These are phyloP conservation scores for Nemophila menziesii DNA, from an alignment of 257 asterid species.

Conservation along the genomic window DNA sequence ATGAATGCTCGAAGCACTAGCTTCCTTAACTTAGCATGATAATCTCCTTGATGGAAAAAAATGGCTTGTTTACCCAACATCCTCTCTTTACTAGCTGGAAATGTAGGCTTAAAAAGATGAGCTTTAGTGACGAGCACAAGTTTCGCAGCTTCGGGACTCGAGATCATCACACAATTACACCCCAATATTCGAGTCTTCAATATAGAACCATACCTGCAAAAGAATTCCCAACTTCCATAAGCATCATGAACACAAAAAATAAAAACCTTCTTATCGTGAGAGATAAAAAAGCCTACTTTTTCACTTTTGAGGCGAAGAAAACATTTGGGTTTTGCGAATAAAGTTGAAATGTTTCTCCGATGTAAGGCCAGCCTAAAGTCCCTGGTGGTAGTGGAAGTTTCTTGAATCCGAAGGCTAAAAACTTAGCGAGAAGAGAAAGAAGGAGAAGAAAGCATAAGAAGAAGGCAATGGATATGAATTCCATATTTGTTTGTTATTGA, in stretches of 20 bases:
- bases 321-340: conserved; percentile 69
- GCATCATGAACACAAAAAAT: background rate
- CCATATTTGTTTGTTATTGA: conserved; percentile 22
- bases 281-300: conserved; percentile 36
- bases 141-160: conserved; percentile 70
- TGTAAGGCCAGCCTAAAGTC: conserved; percentile 68
- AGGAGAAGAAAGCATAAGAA: conserved; percentile 8
- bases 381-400: conserved; percentile 75
- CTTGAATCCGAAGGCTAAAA: conserved; percentile 16
- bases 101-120: conserved; percentile 69
- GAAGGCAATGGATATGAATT: conserved; percentile 20
- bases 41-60: conserved; percentile 65
- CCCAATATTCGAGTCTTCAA: conserved; percentile 73
- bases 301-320: conserved; percentile 60
- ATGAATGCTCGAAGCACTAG: conserved; percentile 63
- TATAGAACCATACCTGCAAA: conserved; percentile 57
- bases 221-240: background rate
- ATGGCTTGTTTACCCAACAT: conserved; percentile 73
- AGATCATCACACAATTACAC: conserved; percentile 62
- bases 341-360: conserved; percentile 72
- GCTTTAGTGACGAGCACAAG: conserved; percentile 54
- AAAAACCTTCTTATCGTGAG: background rate
- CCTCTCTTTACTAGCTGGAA: conserved; percentile 72
- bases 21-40: conserved; percentile 50
- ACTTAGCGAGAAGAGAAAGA: conserved; percentile 16